These are phyloP conservation scores for Brassica balearica DNA, from an alignment of 441 rosid species.

Conservation along the genomic window DNA sequence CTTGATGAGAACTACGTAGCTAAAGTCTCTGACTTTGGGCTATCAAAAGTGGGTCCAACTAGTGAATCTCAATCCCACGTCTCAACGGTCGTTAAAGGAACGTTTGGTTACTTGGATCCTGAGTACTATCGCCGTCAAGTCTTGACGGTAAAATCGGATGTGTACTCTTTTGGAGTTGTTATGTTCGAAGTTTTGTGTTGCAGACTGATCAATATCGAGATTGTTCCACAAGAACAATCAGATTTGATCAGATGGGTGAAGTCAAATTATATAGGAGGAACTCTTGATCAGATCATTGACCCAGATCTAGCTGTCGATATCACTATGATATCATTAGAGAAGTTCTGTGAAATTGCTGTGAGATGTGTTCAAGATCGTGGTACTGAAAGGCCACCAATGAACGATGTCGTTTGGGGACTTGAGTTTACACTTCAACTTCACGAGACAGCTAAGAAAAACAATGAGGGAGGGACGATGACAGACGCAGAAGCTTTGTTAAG, in stretches of 20 bases:
- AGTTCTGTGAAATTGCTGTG: constrained; percentile 51
- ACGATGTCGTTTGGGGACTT: constrained; percentile 57
- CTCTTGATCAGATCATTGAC: constrained; percentile 53
- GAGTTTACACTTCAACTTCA: constrained; percentile 63
- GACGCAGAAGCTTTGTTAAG: constrained; percentile 41
- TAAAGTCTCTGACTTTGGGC: constrained; percentile 72
- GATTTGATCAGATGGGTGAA: constrained; percentile 56
- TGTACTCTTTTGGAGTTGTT: constrained; percentile 72
- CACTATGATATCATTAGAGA: constrained; percentile 45
- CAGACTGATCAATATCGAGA: constrained; percentile 45
- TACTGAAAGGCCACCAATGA: constrained; percentile 51
- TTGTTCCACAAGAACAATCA: constrained; percentile 26
- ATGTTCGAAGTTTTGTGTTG: constrained; percentile 59
- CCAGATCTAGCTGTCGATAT: constrained; percentile 46
- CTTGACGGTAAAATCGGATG: constrained; percentile 68
- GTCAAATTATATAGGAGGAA: constrained; percentile 45
- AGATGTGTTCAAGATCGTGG: constrained; percentile 55
- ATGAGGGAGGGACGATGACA: constrained; percentile 22
- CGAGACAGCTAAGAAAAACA: constrained; percentile 29
- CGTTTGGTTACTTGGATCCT: constrained; percentile 70
- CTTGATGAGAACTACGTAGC: constrained; percentile 63
- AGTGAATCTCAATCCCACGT: constrained; percentile 51
- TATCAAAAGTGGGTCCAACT: constrained; percentile 56
- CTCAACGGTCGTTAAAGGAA: constrained; percentile 63
- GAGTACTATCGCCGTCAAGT: constrained; percentile 60